Evolutionary conservation across 2,329 filamentous ascomycete species (phyloP), one percentile per base, ranked within the genome.

Genomic region (Aspergillus eucalypticola): DNA sequence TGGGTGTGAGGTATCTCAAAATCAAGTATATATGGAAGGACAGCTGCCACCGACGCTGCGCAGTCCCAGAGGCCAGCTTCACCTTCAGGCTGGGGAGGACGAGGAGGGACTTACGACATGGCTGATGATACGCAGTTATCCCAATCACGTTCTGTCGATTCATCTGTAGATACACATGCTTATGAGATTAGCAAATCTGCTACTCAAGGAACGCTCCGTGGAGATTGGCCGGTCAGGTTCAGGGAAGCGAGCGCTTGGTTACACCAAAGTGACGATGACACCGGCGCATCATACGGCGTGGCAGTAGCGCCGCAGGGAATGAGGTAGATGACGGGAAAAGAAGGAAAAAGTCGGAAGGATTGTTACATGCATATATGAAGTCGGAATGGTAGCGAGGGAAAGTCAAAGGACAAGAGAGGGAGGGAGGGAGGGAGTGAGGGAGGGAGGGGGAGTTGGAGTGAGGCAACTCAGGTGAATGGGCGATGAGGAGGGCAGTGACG

Each of bases 91-190:
- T 46, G 56, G 60, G 59, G 58, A 60, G 61, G 58, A 66, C 54
- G 61, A 62, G 55, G 46, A 60, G 64, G 64, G 66, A 77, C 75
- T 77, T 75, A 77, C 75, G 75, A 76, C 75, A 77, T 77, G 64
- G 66, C 75, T 70, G 71, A 72, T 61, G 68, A 71, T 67, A 70
- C 64, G 64, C 64, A 66, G 62, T 66, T 62, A 68, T 69, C 66
- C 68, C 72, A 73, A 73, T 72, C 74, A 73, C 69, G 66, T 67
- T 66, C 66, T 64, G 69, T 62, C 67, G 68, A 71, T 70, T 75
- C 73, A 75, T 76, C 73, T 75, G 73, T 71, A 73, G 67, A 71
- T 74, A 72, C 71, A 75, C 65, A 69, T 70, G 66, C 68, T 69
- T 70, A 67, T 65, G 67, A 69, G 66, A 67, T 73, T 72, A 74